Percentiles rank a stretch among this genome's conserved stretches.
Conservation (phyloP, 441 rosid species). For the Pelargonium citronellum region DNA sequence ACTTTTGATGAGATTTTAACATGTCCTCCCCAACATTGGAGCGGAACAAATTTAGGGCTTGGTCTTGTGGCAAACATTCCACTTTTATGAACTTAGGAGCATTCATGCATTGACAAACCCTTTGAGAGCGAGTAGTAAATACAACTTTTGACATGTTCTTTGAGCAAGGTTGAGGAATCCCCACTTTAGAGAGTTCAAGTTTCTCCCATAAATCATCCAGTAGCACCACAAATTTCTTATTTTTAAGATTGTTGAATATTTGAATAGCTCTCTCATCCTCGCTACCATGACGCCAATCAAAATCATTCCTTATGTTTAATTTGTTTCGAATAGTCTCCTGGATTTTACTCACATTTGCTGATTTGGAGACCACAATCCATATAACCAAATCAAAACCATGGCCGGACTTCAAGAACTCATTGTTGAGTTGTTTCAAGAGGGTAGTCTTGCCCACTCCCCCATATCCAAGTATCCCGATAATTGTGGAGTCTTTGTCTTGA, state of each 20-base stretch:
- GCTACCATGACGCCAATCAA: constrained; percentile 22
- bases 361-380: constrained; percentile 40
- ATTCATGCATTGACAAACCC: constrained; percentile 4
- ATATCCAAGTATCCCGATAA: constrained; percentile 37
- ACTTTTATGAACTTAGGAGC: background rate
- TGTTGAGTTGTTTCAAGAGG: constrained; percentile 39
- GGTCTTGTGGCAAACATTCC: constrained; percentile 3
- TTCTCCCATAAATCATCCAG: constrained; percentile 29
- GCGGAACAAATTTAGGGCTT: background rate
- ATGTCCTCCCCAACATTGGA: background rate
- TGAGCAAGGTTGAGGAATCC: constrained; percentile 18
- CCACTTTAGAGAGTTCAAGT: constrained; percentile 18
- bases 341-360: constrained; percentile 26
- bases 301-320: constrained; percentile 27
- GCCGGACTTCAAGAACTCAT: constrained; percentile 15
- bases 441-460: constrained; percentile 59
- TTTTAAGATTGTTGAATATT: background rate
- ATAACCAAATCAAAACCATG: constrained; percentile 36
- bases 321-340: constrained; percentile 33
- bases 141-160: constrained; percentile 12
- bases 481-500: constrained; percentile 17
- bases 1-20: background rate
- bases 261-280: constrained; percentile 8
- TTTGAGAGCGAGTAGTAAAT: constrained; percentile 22
- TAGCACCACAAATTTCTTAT: constrained; percentile 11